Evolutionary conservation across 1,284 basidiomycete species (phyloP), one percentile per base, ranked within the genome.

Genomic region (Tylopilus sp.): DNA sequence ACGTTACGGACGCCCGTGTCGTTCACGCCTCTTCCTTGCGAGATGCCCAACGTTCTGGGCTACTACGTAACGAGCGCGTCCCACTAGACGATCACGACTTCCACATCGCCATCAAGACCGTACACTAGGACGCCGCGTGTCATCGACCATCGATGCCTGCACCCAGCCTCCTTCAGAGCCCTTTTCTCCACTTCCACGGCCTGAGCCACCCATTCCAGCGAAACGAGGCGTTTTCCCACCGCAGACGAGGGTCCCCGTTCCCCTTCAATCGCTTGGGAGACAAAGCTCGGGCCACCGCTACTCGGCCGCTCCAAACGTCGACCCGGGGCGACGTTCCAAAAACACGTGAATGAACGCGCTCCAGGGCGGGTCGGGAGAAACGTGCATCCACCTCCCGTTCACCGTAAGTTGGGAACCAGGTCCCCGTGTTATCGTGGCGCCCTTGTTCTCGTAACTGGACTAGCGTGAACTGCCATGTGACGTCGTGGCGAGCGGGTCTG

Each of bases 401-500:
- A n/a, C n/a, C n/a, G n/a, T n/a, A n/a, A n/a, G n/a, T n/a, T n/a
- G n/a, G n/a, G n/a, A n/a, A n/a, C n/a, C n/a, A n/a, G n/a, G n/a
- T n/a, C n/a, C n/a, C n/a, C n/a, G n/a, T n/a, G n/a, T n/a, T n/a
- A n/a, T n/a, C n/a, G n/a, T n/a, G n/a, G n/a, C n/a, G n/a, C n/a
- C n/a, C n/a, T n/a, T n/a, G n/a, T n/a, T n/a, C n/a, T n/a, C n/a
- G n/a, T n/a, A n/a, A n/a, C n/a, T n/a, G n/a, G n/a, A n/a, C n/a
- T n/a, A n/a, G n/a, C n/a, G n/a, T n/a, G n/a, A n/a, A n/a, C n/a
- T n/a, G n/a, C n/a, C n/a, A n/a, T n/a, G 33, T 23, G 21, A 15
- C 12, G 13, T 42, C n/a, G n/a, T 71, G 31, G 70, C 71, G 9
- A 63, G 49, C n/a, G 73, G 74, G 21, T 53, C 75, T 12, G 63